phyloP scores from a whole-genome alignment of 352 stramenopile genomes.

The Phytophthora melonis region DNA sequence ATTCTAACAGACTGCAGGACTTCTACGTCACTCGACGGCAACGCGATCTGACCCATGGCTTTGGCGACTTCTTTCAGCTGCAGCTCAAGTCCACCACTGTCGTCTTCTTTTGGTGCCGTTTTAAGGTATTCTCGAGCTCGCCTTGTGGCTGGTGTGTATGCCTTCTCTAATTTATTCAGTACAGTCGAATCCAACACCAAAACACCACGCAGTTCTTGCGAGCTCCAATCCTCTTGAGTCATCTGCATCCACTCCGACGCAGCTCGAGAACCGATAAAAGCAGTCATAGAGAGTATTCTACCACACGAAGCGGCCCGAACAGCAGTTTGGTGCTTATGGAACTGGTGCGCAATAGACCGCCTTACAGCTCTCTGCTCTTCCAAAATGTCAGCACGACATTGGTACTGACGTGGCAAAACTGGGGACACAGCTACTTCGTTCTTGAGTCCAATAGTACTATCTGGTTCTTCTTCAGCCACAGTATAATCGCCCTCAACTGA shows the following conservation, averaged over 20 bases:
- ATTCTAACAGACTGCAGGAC: conserved; percentile 29
- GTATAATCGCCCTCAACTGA: background rate
- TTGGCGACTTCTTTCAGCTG: conserved; percentile 51
- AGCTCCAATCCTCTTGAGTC: conserved; percentile 56
- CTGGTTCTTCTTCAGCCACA: background rate
- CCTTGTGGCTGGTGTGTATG: conserved; percentile 31
- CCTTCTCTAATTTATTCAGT: conserved; percentile 40
- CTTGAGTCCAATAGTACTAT: background rate
- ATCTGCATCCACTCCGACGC: conserved; percentile 62
- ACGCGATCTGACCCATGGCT: conserved; percentile 20
- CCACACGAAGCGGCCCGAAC: conserved; percentile 35
- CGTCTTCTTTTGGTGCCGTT: conserved; percentile 1
- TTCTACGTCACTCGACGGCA: conserved; percentile 17
- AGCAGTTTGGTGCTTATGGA: conserved; percentile 52
- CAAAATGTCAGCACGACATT: conserved; percentile 10
- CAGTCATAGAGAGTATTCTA: conserved; percentile 19
- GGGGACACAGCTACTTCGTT: background rate
- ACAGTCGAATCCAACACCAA: conserved; percentile 53
- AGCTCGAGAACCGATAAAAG: background rate
- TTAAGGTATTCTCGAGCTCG: conserved; percentile 21
- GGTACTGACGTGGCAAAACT: background rate
- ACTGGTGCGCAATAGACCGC: conserved; percentile 32
- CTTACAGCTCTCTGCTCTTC: conserved; percentile 17
- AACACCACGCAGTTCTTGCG: conserved; percentile 51
- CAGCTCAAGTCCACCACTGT: conserved; percentile 10